Percentiles rank a stretch among this genome's conserved stretches.
These are phyloP conservation scores for Didymellaceae sp. DNA, from an alignment of 2,329 filamentous ascomycete genomes.

Conservation along the genomic window DNA sequence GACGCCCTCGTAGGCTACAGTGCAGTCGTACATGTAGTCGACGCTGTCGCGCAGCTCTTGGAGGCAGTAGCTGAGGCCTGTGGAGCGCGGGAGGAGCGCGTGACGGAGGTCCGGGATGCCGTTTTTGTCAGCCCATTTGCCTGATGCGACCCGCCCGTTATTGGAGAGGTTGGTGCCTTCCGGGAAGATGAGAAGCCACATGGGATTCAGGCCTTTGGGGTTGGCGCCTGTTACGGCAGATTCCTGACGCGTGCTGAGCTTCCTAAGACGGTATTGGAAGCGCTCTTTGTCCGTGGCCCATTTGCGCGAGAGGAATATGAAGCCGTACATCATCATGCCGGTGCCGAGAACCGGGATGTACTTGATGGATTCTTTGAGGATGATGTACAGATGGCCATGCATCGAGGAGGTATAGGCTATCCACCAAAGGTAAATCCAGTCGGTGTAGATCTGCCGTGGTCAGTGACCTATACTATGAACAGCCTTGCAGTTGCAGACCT, in stretches of 20 bases:
- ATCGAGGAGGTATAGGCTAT: constrained; percentile 78
- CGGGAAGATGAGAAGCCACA: constrained; percentile 90
- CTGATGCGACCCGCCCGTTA: constrained; percentile 74
- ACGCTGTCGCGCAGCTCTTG: constrained; percentile 75
- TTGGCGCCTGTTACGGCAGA: constrained; percentile 46
- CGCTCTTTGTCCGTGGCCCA: constrained; percentile 80
- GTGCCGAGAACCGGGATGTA: constrained; percentile 81
- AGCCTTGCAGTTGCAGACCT: constrained; percentile 49
- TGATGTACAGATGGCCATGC: constrained; percentile 88
- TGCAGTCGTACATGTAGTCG: constrained; percentile 90
- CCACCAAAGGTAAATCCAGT: constrained; percentile 97
- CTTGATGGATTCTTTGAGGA: constrained; percentile 85
- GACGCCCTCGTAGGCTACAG: constrained; percentile 91
- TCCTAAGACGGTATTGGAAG: constrained; percentile 74
- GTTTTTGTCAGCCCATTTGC: constrained; percentile 77
- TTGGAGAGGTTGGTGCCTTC: constrained; percentile 82
- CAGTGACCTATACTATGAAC: background rate
- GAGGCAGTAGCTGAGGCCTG: constrained; percentile 80
- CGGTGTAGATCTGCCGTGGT: constrained; percentile 72
- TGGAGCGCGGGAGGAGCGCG: constrained; percentile 77
- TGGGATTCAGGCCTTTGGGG: constrained; percentile 68
- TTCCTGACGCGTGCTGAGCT: constrained; percentile 64
- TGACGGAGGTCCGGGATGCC: constrained; percentile 74
- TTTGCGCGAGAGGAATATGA: constrained; percentile 93
- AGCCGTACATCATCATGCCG: constrained; percentile 85